Conservation (phyloP, 306 rosid species). For the Malus orientalis region DNA sequence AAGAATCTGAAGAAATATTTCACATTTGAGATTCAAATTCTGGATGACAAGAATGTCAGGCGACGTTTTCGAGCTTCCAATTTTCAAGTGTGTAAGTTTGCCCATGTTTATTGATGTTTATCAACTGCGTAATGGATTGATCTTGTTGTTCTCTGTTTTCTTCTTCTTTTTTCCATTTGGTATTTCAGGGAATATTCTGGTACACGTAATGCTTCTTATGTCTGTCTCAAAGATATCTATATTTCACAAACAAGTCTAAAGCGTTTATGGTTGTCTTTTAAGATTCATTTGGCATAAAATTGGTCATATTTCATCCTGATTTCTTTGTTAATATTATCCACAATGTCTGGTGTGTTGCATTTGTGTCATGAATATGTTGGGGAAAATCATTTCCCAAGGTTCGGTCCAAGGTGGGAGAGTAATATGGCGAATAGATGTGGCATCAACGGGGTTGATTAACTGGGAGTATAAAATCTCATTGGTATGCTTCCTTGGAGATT, state of each 20-base stretch:
- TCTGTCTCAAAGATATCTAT: background rate
- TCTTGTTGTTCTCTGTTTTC: background rate
- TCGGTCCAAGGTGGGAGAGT: background rate
- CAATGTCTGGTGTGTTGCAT: background rate
- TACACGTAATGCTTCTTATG: background rate
- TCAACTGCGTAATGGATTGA: conserved; percentile 9
- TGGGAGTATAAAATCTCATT: background rate
- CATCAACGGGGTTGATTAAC: background rate
- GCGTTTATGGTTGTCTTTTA: background rate
- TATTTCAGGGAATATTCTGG: background rate
- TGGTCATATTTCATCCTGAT: background rate
- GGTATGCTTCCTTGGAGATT: background rate
- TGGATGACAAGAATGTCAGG: conserved; percentile 90
- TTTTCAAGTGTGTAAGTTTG: conserved; percentile 98
- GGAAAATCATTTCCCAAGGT: background rate
- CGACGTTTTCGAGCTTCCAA: conserved; percentile 93
- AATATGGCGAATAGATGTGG: background rate
- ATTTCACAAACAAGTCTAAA: background rate
- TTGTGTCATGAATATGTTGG: background rate
- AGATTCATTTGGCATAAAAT: background rate
- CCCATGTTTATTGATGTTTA: conserved; percentile 38
- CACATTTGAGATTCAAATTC: conserved; percentile 91
- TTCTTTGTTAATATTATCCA: background rate
- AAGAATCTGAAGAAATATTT: conserved; percentile 90
- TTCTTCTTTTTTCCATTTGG: background rate